Percentiles rank a stretch among this genome's conserved stretches.
These are phyloP conservation scores for Lactarius trivialis DNA, from an alignment of 768 basidiomycete species.

Conservation along the genomic window DNA sequence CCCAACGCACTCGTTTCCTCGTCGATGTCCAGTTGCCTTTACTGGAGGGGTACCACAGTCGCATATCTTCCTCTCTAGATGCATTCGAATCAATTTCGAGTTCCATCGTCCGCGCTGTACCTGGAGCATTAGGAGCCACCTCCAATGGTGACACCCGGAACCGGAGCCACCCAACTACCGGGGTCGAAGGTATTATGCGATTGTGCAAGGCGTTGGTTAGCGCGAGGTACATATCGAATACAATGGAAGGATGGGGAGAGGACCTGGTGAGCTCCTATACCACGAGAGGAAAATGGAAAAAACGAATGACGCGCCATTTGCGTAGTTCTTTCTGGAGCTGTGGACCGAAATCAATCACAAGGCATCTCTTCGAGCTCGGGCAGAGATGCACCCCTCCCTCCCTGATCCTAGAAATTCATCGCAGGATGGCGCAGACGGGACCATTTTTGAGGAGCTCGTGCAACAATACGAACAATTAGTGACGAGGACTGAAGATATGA, in stretches of 20 bases:
- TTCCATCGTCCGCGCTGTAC: slow-evolving; percentile 82
- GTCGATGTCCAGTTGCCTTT: slow-evolving; percentile 79
- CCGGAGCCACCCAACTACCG: slow-evolving; percentile 58
- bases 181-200: slow-evolving; percentile 75
- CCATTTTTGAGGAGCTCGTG: slow-evolving; percentile 77
- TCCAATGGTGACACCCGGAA: slow-evolving; percentile 38
- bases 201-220: slow-evolving; percentile 84
- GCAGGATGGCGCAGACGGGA: slow-evolving; percentile 43
- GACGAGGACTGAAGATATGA: slow-evolving; percentile 78
- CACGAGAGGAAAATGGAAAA: not conserved
- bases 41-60: slow-evolving; percentile 65
- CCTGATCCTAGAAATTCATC: slow-evolving; percentile 38
- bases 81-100: slow-evolving; percentile 92
- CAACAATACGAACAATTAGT: slow-evolving; percentile 53
- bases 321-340: slow-evolving; percentile 87
- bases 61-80: slow-evolving; percentile 80
- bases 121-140: slow-evolving; percentile 71
- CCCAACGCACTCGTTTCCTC: slow-evolving; percentile 79
- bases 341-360: slow-evolving; percentile 72
- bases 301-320: not conserved
- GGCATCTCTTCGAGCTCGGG: slow-evolving; percentile 49
- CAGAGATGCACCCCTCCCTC: slow-evolving; percentile 42
- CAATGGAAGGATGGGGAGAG: slow-evolving; percentile 82
- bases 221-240: slow-evolving; percentile 60
- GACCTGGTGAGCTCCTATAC: slow-evolving; percentile 58